phyloP scores from a whole-genome alignment of 352 stramenopile genomes.

The Peronospora destructor region DNA sequence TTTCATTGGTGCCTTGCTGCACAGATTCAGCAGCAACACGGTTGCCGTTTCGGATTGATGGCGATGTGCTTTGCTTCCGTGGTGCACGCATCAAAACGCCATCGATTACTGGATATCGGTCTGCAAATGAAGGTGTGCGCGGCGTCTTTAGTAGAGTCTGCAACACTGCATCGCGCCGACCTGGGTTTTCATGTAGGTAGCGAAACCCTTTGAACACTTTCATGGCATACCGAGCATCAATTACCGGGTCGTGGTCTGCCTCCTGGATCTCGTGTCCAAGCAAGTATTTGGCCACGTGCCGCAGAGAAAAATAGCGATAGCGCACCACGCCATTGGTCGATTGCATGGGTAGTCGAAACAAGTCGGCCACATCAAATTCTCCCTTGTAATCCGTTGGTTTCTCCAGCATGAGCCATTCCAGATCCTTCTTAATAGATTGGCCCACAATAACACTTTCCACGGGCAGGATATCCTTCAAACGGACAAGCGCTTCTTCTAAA shows the following conservation, averaged over 20 bases:
- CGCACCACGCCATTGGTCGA: constrained; percentile 61
- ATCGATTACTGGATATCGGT: constrained; percentile 77
- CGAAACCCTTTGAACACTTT: constrained; percentile 85
- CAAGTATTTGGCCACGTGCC: constrained; percentile 78
- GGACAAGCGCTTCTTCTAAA: constrained; percentile 64
- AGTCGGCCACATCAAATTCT: constrained; percentile 77
- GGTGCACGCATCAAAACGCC: constrained; percentile 73
- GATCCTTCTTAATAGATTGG: constrained; percentile 90
- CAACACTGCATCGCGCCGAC: constrained; percentile 69
- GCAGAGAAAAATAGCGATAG: constrained; percentile 81
- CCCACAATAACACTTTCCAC: constrained; percentile 85
- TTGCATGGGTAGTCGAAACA: constrained; percentile 80
- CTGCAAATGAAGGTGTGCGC: constrained; percentile 76
- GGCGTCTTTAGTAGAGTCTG: constrained; percentile 78
- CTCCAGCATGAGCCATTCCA: constrained; percentile 85
- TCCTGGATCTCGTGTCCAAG: constrained; percentile 80
- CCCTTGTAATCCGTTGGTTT: constrained; percentile 80
- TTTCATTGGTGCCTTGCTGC: constrained; percentile 19
- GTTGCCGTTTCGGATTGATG: constrained; percentile 31
- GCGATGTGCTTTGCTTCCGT: constrained; percentile 45
- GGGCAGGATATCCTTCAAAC: constrained; percentile 72
- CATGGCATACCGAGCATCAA: constrained; percentile 85
- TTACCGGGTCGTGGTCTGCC: constrained; percentile 77
- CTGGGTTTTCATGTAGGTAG: constrained; percentile 69
- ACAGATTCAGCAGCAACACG: constrained; percentile 22